Conservation (phyloP, 805 yeast species). For the Wickerhamiella azyma region DNA sequence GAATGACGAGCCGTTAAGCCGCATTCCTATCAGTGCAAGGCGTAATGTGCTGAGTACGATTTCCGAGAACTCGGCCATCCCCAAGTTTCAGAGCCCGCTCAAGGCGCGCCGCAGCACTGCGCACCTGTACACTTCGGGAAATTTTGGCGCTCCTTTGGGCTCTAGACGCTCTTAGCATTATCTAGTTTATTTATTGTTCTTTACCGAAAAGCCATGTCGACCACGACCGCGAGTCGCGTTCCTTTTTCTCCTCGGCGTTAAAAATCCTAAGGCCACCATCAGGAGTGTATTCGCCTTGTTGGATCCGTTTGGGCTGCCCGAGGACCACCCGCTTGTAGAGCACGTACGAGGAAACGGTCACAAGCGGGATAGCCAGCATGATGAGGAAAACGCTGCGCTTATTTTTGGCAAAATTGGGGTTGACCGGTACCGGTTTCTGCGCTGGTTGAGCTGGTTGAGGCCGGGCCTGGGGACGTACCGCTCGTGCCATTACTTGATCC, state of each 20-base stretch:
- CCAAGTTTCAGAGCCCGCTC: background rate
- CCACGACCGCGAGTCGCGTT: conserved; percentile 29
- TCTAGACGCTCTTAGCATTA: background rate
- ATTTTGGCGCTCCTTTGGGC: background rate
- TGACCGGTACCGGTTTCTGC: background rate
- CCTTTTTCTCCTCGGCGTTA: conserved; percentile 30
- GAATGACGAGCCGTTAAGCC: conserved; percentile 4
- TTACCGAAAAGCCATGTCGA: conserved; percentile 33
- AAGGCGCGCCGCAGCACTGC: background rate
- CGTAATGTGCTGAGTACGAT: background rate
- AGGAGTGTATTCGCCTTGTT: conserved; percentile 33
- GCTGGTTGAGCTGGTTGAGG: conserved; percentile 2
- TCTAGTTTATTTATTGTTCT: conserved; percentile 17
- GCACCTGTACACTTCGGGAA: background rate
- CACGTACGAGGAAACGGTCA: conserved; percentile 20
- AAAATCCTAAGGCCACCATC: conserved; percentile 36
- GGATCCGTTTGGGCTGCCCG: conserved; percentile 33
- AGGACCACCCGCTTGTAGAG: conserved; percentile 25
- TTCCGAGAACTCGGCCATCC: background rate
- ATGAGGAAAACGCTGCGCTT: conserved; percentile 21
- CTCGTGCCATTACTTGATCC: background rate
- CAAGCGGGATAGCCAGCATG: conserved; percentile 22
- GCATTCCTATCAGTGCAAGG: conserved; percentile 1
- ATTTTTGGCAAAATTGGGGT: conserved; percentile 8
- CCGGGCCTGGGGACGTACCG: conserved; percentile 4